phyloP scores from a whole-genome alignment of 2,329 filamentous ascomycete species.

The Fonsecaea pugnacius region DNA sequence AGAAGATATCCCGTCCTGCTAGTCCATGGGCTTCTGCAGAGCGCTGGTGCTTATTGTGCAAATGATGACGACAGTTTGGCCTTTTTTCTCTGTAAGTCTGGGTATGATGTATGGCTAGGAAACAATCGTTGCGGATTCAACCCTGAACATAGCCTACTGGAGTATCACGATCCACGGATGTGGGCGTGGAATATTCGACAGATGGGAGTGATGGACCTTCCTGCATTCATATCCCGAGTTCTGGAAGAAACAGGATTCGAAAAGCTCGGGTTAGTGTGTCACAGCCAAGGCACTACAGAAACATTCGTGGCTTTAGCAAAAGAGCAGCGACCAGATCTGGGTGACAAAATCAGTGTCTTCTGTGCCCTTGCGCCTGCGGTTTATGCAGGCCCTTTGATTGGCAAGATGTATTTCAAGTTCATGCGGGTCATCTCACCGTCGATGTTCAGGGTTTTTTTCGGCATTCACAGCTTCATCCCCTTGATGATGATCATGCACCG shows the following conservation, averaged over 20 bases:
- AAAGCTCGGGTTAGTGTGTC: constrained; percentile 80
- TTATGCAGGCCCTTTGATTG: constrained; percentile 83
- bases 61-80: constrained; percentile 89
- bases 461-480: constrained; percentile 90
- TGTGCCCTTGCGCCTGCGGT: constrained; percentile 89
- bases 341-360: constrained; percentile 82
- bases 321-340: constrained; percentile 83
- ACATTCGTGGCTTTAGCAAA: constrained; percentile 86
- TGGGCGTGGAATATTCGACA: constrained; percentile 97
- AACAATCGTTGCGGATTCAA: constrained; percentile 89
- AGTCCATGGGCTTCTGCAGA: constrained; percentile 87
- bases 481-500: constrained; percentile 86
- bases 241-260: constrained; percentile 79
- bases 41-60: constrained; percentile 82
- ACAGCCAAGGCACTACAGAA: constrained; percentile 90
- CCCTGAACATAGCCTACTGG: constrained; percentile 73
- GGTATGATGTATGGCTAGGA: constrained; percentile 93
- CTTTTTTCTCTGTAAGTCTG: constrained; percentile 88
- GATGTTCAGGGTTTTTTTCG: constrained; percentile 81
- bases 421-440: constrained; percentile 78
- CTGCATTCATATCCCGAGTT: constrained; percentile 78
- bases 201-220: constrained; percentile 87
- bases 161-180: constrained; percentile 81
- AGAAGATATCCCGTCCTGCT: constrained; percentile 81
- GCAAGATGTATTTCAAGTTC: constrained; percentile 88